These are phyloP conservation scores for Globisporangium spinosum DNA, from an alignment of 352 stramenopile species.

Conservation along the genomic window DNA sequence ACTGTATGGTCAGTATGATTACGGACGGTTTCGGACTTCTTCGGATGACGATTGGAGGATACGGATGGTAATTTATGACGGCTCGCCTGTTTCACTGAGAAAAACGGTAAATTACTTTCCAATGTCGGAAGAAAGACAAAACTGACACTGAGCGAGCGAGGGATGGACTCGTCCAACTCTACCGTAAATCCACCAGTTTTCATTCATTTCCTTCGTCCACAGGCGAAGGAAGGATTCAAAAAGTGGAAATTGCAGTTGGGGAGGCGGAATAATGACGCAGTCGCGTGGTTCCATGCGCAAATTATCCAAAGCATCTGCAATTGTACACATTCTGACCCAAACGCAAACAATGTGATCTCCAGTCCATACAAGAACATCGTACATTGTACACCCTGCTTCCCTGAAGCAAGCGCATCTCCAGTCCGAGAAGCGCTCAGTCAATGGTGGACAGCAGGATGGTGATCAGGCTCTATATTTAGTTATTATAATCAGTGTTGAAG, in stretches of 20 bases:
- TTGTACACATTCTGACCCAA: background rate
- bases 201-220: background rate
- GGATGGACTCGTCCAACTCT: background rate
- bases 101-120: conserved; percentile 1
- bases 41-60: background rate
- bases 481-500: background rate
- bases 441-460: no score
- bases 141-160: no score
- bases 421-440: no score
- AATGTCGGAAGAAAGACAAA: background rate
- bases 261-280: background rate
- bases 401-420: no score
- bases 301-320: background rate
- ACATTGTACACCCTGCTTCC: no score
- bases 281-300: background rate
- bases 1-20: background rate
- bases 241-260: background rate
- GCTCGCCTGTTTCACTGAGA: background rate
- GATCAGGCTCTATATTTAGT: background rate
- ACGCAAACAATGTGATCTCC: no score
- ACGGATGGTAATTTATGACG: background rate
- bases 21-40: background rate
- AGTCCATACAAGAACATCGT: no score
- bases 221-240: background rate
- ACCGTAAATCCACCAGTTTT: background rate